These are phyloP conservation scores for Kwoniella newhampshirensis DNA, from an alignment of 768 basidiomycete genomes.

Conservation along the genomic window DNA sequence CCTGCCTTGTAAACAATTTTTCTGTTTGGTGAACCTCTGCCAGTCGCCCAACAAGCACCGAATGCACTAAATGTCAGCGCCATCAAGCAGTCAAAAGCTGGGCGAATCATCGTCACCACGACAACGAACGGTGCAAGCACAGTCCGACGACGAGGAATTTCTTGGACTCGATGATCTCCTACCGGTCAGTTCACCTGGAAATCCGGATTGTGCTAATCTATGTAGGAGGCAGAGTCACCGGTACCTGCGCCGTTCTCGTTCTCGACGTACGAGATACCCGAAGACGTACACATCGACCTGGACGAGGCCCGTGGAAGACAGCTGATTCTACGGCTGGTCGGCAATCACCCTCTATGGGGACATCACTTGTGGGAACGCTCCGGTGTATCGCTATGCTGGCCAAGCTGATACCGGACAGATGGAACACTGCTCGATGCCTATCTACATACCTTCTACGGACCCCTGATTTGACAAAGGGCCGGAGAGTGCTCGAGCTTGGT, in stretches of 20 bases:
- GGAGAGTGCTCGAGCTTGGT: conserved; percentile 77
- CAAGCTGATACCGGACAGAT: conserved; percentile 26
- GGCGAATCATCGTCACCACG: conserved; percentile 9
- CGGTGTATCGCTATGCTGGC: conserved; percentile 1
- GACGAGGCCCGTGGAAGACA: conserved; percentile 14
- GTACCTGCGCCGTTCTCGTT: conserved; percentile 44
- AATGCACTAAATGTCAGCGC: too few species aligned
- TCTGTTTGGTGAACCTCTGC: too few species aligned
- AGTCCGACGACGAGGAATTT: conserved; percentile 26
- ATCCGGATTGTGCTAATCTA: not conserved
- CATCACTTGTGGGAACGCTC: conserved; percentile 42
- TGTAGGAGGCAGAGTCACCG: conserved; percentile 47
- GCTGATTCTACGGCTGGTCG: conserved; percentile 43
- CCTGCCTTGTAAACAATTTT: too few species aligned
- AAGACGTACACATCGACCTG: conserved; percentile 18
- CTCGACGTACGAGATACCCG: conserved; percentile 35
- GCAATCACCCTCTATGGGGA: conserved; percentile 50
- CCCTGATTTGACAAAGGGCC: conserved; percentile 47
- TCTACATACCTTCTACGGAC: conserved; percentile 43
- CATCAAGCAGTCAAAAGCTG: not conserved
- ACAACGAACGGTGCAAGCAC: not conserved
- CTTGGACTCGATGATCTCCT: conserved; percentile 45
- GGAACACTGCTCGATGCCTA: conserved; percentile 39
- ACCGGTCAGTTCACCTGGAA: conserved; percentile 28
- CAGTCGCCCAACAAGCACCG: too few species aligned